A percentile compares a stretch with the other conserved stretches of the same genome.
Conservation (phyloP, 2,329 filamentous ascomycete genomes). For the Lecanicillium sp. region DNA sequence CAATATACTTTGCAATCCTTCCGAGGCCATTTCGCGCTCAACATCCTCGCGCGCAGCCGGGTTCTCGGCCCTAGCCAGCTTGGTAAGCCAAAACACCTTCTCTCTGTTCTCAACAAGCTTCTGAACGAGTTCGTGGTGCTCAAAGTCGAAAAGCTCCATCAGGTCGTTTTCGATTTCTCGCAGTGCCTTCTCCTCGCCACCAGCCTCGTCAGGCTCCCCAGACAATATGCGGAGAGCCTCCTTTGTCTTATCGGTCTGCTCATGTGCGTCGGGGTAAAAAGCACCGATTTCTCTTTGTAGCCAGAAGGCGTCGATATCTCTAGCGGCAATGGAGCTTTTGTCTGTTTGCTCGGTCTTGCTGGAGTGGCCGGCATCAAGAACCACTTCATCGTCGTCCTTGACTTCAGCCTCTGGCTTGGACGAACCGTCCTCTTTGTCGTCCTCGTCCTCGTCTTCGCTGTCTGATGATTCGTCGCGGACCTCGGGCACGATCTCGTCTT, state of each 20-base stretch:
- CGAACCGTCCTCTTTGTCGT: constrained; percentile 54
- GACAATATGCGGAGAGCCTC: constrained; percentile 78
- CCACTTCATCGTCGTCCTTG: constrained; percentile 70
- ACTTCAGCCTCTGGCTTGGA: constrained; percentile 44
- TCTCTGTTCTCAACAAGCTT: constrained; percentile 88
- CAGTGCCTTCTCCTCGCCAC: constrained; percentile 76
- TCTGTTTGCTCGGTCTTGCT: constrained; percentile 44
- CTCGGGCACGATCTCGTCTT: constrained; percentile 71
- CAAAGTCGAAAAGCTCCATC: constrained; percentile 97
- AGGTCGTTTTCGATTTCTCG: constrained; percentile 96
- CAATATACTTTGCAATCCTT: constrained; percentile 79
- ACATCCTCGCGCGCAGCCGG: constrained; percentile 68
- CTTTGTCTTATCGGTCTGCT: constrained; percentile 86
- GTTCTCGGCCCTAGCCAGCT: constrained; percentile 75
- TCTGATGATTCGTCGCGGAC: constrained; percentile 83
- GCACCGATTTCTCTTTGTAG: constrained; percentile 85
- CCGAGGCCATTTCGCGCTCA: constrained; percentile 85
- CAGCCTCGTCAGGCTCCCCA: constrained; percentile 61
- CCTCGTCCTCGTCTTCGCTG: constrained; percentile 63
- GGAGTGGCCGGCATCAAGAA: constrained; percentile 64
- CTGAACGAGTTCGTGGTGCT: constrained; percentile 86
- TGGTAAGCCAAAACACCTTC: constrained; percentile 92
- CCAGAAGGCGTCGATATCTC: constrained; percentile 97
- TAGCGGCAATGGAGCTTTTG: constrained; percentile 64
- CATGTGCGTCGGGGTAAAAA: constrained; percentile 85